A percentile compares a stretch with the other conserved stretches of the same genome.
phyloP scores from a whole-genome alignment of 371 early-diverging fungal genomes.

The Apophysomyces trapeziformis region DNA sequence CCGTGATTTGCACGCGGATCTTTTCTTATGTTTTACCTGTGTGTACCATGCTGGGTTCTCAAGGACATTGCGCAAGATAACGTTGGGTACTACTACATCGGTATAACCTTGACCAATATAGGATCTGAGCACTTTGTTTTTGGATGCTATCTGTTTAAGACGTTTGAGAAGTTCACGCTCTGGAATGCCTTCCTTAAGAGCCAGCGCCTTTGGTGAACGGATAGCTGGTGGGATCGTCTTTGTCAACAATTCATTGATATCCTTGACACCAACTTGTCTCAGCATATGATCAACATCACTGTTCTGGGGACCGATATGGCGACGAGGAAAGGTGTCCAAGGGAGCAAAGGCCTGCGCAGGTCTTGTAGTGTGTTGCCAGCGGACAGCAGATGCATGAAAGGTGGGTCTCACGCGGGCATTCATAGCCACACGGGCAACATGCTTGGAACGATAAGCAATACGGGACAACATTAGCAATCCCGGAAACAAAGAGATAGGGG shows the following conservation, averaged over 20 bases:
- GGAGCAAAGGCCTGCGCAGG: conserved; percentile 56
- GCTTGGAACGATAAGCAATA: conserved; percentile 32
- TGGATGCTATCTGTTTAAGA: conserved; percentile 79
- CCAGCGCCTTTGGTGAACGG: conserved; percentile 68
- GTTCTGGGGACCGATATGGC: conserved; percentile 88
- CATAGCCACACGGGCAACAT: conserved; percentile 18
- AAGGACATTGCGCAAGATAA: conserved; percentile 93
- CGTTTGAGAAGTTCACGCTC: conserved; percentile 85
- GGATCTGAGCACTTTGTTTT: conserved; percentile 89
- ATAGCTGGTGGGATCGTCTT: conserved; percentile 88
- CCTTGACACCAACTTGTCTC: conserved; percentile 71
- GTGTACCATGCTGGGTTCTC: conserved; percentile 99
- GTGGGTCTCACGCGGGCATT: conserved; percentile 16
- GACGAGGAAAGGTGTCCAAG: conserved; percentile 77
- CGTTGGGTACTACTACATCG: conserved; percentile 87
- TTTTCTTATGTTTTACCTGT: conserved; percentile 54
- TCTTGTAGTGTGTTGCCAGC: conserved; percentile 41
- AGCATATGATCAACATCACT: conserved; percentile 82
- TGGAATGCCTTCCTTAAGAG: conserved; percentile 68
- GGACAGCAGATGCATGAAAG: conserved; percentile 21
- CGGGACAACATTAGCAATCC: conserved; percentile 36
- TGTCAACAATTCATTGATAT: conserved; percentile 79
- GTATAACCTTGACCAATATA: conserved; percentile 97
- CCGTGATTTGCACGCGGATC: conserved; percentile 2
- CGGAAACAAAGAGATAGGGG: conserved; percentile 19